Evolutionary conservation across 495 filamentous ascomycete genomes (phyloP), one percentile per base, ranked within the genome.

Genomic region (Neurospora terricola): DNA sequence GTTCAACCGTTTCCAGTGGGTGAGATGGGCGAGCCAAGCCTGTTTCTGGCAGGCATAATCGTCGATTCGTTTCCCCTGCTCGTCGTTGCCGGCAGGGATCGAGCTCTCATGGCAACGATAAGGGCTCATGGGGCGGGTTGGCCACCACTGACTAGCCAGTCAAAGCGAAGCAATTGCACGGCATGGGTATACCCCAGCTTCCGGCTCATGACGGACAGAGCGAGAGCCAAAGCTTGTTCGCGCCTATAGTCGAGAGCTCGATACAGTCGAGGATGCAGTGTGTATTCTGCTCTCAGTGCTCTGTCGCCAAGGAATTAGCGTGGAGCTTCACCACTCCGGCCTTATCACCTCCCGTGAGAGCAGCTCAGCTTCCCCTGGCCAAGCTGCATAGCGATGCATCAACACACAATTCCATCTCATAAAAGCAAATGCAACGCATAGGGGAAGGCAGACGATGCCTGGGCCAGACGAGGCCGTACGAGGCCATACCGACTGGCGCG

Each of bases 181-280:
- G 38, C 77, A 77, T 75, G 79, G 75, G 70, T 73, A n/a, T 66
- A 73, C 73, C 75, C 72, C 71, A 71, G 66, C 68, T 72, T 66
- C 70, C 54, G 66, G 54, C 54, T 71, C 77, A 77, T 76, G 77
- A 76, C 77, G 74, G 73, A 75, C 72, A 39, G 34, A 40, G 68
- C 70, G 69, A 76, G 66, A 23, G 42, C 14, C 75, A 80, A 76
- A 78, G 79, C 78, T 78, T 77, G 77, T 76, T 73, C 34, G 54
- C 70, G 68, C 48, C 70, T 77, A 74, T 72, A 66, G 34, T 62
- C 54, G 23, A 62, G 54, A 62, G 54, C 54, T 62, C 11, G 54
- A 62, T 30, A 62, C 54, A 30, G 54, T 62, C 23, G 54, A 62
- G 54, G 54, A 62, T 62, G 54, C 5, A 62, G 54, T 30, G 54